Evolutionary conservation across 2,329 filamentous ascomycete species (phyloP), one percentile per base, ranked within the genome.

Genomic region (Exophiala calicioides): DNA sequence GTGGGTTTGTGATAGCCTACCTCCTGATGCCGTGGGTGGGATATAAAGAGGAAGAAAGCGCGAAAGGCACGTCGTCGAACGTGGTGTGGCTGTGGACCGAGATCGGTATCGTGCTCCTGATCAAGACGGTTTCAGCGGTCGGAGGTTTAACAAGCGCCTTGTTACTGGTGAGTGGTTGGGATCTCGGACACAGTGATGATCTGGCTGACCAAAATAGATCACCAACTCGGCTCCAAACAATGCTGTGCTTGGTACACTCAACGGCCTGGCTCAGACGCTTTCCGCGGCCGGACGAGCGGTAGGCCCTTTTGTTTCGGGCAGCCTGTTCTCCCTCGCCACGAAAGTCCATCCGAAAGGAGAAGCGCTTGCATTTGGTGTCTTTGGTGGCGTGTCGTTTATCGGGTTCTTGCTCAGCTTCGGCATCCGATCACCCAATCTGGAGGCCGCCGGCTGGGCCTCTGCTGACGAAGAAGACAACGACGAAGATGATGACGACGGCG

Each of bases 211-310:
- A 12, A 27, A 10, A 10, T 53, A 91, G 87, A 90, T 98, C 57
- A 97, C 90, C 27, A 98, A 98, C 60, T 94, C 88, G 1, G 88
- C 90, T 0, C 88, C 90, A 0, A 89, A 90, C 5, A 81, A 91
- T 65, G 83, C 86, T 4, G 90, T 88, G 0, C 78, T 98, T 0
- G 93, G 93, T 3, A 90, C 88, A 0, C 76, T 98, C 19, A 96
- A 98, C 62, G 93, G 93, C 7, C 79, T 97, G 23, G 93, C 93
- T 0, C 93, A 98, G 67, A 95, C 90, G 0, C 80, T 98, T 0
- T 95, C 89, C 0, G 93, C 93, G 0, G 88, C 88, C 0, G 93
- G 93, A 6, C 83, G 93, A 50, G 90, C 90, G 32, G 79, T 89
- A 0, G 93, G 93, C 0, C 93, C 93, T 0, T 90, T 97, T 56